Conservation (phyloP, 257 asterid genomes). For the Przewalskia tangutica region DNA sequence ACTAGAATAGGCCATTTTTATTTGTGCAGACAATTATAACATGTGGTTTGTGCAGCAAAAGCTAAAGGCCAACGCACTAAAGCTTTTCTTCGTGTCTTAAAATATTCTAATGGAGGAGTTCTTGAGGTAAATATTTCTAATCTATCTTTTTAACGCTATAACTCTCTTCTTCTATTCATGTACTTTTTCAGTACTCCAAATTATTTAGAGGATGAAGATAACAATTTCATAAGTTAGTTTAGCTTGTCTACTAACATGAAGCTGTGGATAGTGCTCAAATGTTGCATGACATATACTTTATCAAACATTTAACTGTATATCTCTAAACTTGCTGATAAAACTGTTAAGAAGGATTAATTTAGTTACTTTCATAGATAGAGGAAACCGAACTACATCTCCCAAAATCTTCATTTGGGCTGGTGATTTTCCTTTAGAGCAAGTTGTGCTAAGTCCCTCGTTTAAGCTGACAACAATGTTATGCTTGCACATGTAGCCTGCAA, state of each 20-base stretch:
- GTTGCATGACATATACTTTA: not conserved
- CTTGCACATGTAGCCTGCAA: constrained; percentile 54
- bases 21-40: not conserved
- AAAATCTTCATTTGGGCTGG: not conserved
- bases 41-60: constrained; percentile 58
- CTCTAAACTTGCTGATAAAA: not conserved
- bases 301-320: not conserved
- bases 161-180: not conserved
- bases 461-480: constrained; percentile 12
- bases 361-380: not conserved
- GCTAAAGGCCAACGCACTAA: constrained; percentile 63
- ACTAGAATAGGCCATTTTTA: not conserved
- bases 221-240: not conserved
- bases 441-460: constrained; percentile 1
- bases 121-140: constrained; percentile 54
- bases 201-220: not conserved
- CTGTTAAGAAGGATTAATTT: not conserved
- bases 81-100: constrained; percentile 95
- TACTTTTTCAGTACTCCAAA: not conserved
- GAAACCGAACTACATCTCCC: not conserved
- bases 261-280: not conserved
- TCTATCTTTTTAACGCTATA: not conserved
- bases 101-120: constrained; percentile 82
- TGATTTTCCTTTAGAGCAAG: not conserved
- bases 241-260: not conserved